A percentile compares a stretch with the other conserved stretches of the same genome.
Conservation (phyloP, 352 stramenopile genomes). For the Pythium insidiosum region DNA sequence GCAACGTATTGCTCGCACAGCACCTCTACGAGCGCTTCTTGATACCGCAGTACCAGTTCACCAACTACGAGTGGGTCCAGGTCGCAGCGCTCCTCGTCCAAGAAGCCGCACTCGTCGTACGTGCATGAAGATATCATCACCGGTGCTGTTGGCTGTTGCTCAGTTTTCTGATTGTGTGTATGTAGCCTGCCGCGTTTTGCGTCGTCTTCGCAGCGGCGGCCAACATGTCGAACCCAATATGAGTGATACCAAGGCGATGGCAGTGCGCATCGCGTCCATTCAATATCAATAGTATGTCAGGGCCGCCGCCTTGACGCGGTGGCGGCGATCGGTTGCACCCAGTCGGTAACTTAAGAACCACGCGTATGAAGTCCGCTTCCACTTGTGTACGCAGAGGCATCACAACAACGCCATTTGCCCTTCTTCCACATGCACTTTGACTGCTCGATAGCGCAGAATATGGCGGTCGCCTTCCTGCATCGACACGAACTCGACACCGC, state of each 20-base stretch:
- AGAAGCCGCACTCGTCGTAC: conserved; percentile 62
- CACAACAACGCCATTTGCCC: conserved; percentile 46
- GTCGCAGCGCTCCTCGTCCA: conserved; percentile 51
- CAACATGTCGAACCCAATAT: conserved; percentile 48
- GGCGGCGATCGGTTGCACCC: no score
- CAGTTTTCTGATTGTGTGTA: conserved; percentile 7
- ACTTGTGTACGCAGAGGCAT: no score
- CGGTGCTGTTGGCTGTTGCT: background rate
- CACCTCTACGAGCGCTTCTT: conserved; percentile 55
- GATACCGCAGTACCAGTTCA: conserved; percentile 46
- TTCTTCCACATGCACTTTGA: conserved; percentile 48
- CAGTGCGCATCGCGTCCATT: background rate
- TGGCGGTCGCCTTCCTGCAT: conserved; percentile 55
- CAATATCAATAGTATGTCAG: no score
- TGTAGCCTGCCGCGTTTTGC: conserved; percentile 51
- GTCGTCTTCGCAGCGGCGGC: conserved; percentile 61
- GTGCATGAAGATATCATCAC: conserved; percentile 7
- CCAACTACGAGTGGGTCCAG: conserved; percentile 70
- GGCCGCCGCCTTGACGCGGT: no score
- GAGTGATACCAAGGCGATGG: conserved; percentile 1
- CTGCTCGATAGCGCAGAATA: conserved; percentile 60
- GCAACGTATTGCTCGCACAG: conserved; percentile 57
- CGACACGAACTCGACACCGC: conserved; percentile 50
- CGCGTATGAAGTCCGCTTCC: no score
- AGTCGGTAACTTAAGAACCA: conserved; percentile 14